Evolutionary conservation across 495 filamentous ascomycete genomes (phyloP).

Genomic region (Aspergillus ellipticus): DNA sequence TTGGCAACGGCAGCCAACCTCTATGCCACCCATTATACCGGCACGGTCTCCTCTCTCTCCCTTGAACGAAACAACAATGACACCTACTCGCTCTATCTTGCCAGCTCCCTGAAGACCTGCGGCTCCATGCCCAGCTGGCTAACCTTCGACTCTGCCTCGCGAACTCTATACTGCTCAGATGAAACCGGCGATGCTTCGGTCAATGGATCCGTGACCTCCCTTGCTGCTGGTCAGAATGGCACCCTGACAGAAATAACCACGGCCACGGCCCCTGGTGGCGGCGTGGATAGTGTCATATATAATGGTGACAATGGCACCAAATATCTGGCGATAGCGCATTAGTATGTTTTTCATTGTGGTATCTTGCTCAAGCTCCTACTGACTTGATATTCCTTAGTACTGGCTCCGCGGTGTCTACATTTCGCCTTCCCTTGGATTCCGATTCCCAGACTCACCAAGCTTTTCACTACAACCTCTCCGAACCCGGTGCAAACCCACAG

Average conservation of each 20-base stretch:
- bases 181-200: slow-evolving; percentile 35
- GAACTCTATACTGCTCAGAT: slow-evolving; percentile 58
- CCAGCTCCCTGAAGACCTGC: slow-evolving; percentile 41
- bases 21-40: slow-evolving; percentile 60
- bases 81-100: slow-evolving; percentile 32
- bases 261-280: slow-evolving; percentile 28
- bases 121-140: slow-evolving; percentile 58
- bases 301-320: slow-evolving; percentile 24
- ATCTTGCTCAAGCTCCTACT: not conserved
- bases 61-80: slow-evolving; percentile 30
- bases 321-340: slow-evolving; percentile 44
- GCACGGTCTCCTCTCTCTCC: slow-evolving; percentile 52
- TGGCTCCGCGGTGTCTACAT: slow-evolving; percentile 35
- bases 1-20: slow-evolving; percentile 26
- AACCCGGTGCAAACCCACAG: slow-evolving; percentile 49
- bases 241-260: slow-evolving; percentile 25
- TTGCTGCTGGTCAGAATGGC: slow-evolving; percentile 20
- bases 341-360: slow-evolving; percentile 28
- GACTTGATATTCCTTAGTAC: slow-evolving; percentile 17
- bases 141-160: slow-evolving; percentile 48
- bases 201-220: slow-evolving; percentile 30
- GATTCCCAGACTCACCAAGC: slow-evolving; percentile 34
- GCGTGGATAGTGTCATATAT: slow-evolving; percentile 40
- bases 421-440: slow-evolving; percentile 26
- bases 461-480: slow-evolving; percentile 48